Percentiles rank a stretch among this genome's conserved stretches.
phyloP scores from a whole-genome alignment of 192 early-diverging fungal genomes.

The Dissophora globulifera region DNA sequence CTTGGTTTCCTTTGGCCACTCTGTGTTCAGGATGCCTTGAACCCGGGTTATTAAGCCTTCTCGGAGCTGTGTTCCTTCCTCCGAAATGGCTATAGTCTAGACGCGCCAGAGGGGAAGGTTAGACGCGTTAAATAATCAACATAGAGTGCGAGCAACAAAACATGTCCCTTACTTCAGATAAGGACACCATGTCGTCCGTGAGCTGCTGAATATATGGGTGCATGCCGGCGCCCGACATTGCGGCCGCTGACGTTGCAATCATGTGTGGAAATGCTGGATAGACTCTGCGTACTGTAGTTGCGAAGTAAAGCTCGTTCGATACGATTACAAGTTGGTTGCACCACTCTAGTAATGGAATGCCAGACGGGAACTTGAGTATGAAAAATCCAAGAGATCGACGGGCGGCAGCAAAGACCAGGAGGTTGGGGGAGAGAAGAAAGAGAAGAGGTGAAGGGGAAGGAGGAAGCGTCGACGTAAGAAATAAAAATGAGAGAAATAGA shows the following conservation, averaged over 20 bases:
- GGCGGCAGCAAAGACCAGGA: neutral
- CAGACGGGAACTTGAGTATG: too few species aligned
- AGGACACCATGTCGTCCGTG: slow-evolving; percentile 31
- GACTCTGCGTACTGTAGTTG: too few species aligned
- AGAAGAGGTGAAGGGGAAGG: neutral
- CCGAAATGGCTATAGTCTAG: slow-evolving; percentile 28
- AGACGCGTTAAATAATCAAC: neutral
- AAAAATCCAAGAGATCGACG: slow-evolving; percentile 17
- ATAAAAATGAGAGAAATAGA: too few species aligned
- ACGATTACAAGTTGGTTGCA: too few species aligned
- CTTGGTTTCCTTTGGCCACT: slow-evolving; percentile 51
- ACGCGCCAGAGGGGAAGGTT: too few species aligned
- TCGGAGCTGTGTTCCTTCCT: slow-evolving; percentile 38
- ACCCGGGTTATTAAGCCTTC: slow-evolving; percentile 41
- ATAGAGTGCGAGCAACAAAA: neutral
- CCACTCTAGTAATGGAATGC: too few species aligned
- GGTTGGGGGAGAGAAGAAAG: neutral
- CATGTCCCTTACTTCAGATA: slow-evolving; percentile 25
- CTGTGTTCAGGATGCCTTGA: slow-evolving; percentile 46
- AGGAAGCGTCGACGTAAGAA: neutral
- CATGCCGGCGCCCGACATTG: slow-evolving; percentile 1
- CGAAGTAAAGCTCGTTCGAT: too few species aligned
- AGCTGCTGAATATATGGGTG: slow-evolving; percentile 21
- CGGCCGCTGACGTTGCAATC: slow-evolving; percentile 40
- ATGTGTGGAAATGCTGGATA: neutral